phyloP scores from a whole-genome alignment of 768 basidiomycete genomes.

The Coprinopsis marcescibilis region DNA sequence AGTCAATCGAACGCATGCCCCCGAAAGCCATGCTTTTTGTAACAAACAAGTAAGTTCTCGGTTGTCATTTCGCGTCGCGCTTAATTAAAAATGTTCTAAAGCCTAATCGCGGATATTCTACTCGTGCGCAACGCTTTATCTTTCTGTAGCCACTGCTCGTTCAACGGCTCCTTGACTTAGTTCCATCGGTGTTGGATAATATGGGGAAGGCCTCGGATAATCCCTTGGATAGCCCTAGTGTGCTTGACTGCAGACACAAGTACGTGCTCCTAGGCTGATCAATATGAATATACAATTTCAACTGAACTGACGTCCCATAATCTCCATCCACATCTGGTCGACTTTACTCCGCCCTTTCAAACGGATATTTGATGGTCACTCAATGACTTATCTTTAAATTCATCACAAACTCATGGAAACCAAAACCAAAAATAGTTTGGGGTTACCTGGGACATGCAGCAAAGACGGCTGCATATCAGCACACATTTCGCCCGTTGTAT shows the following conservation, averaged over 20 bases:
- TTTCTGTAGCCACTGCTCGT: neutral
- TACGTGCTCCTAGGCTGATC: neutral
- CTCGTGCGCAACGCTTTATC: conserved; percentile 1
- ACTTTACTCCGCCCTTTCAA: neutral
- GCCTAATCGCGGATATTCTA: conserved; percentile 10
- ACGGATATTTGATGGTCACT: neutral
- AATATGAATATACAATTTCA: neutral
- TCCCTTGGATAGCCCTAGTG: conserved; percentile 8
- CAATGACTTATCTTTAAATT: too few relatives aligned
- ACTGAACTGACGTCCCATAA: neutral
- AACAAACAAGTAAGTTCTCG: conserved; percentile 11
- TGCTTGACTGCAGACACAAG: conserved; percentile 10
- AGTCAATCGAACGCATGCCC: conserved; percentile 2
- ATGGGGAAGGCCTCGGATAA: conserved; percentile 8
- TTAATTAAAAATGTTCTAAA: neutral
- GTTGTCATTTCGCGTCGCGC: neutral
- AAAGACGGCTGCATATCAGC: neutral
- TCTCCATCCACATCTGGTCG: too few relatives aligned
- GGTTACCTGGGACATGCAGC: conserved; percentile 8
- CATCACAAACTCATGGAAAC: neutral
- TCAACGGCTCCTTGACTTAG: neutral
- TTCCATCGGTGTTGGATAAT: conserved; percentile 13
- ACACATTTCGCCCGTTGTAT: conserved; percentile 7
- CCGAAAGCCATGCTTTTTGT: conserved; percentile 9
- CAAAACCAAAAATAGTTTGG: conserved; percentile 4